phyloP scores from a whole-genome alignment of 768 basidiomycete species.

The Floccularia luteovirens region DNA sequence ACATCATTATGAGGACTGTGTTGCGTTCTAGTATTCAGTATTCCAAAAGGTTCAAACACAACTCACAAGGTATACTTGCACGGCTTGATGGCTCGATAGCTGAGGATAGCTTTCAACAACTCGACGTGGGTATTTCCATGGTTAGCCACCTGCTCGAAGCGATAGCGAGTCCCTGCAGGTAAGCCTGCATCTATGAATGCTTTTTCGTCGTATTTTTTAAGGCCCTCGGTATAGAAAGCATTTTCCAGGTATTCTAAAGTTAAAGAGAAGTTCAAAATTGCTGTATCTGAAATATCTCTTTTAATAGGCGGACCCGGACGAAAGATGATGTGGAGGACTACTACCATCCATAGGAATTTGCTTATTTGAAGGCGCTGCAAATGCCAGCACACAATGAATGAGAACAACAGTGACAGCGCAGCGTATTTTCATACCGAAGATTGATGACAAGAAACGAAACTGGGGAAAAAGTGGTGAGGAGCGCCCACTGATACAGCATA shows the following conservation, averaged over 20 bases:
- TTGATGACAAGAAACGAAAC: no score
- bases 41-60: not conserved
- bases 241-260: constrained; percentile 42
- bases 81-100: constrained; percentile 39
- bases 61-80: constrained; percentile 55
- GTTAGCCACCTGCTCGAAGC: constrained; percentile 38
- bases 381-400: no score
- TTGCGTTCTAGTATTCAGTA: not conserved
- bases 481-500: no score
- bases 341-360: no score
- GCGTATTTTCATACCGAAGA: no score
- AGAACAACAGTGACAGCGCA: no score
- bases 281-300: constrained; percentile 5
- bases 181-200: constrained; percentile 42
- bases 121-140: constrained; percentile 49
- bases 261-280: constrained; percentile 35
- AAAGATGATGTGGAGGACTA: no score
- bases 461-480: no score
- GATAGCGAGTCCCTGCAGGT: constrained; percentile 33
- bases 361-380: no score
- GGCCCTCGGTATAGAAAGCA: constrained; percentile 32
- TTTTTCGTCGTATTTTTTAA: constrained; percentile 32
- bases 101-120: constrained; percentile 27
- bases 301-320: no score
- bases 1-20: constrained; percentile 41